Evolutionary conservation across 352 stramenopile genomes (phyloP), one percentile per base, ranked within the genome.

Genomic region (Globisporangium abappressorium): DNA sequence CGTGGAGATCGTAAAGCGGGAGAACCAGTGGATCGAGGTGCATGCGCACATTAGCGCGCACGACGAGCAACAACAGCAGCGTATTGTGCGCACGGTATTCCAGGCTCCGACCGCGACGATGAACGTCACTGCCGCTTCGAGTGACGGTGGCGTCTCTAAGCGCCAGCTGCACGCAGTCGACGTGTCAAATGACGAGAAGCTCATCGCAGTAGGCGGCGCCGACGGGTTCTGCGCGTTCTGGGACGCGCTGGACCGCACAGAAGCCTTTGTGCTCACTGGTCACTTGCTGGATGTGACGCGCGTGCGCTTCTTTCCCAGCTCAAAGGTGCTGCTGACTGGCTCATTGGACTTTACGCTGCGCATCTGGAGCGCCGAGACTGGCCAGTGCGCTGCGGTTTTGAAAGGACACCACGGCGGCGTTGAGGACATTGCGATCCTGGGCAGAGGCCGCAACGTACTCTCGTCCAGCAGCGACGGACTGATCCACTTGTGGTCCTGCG

Each of bases 301-400:
- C 61, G 69, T 72, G 15, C 71, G 62, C 20, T 94, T 94, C 69
- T 93, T 91, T 41, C 85, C 85, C 0, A 94, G 85, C 70, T 76
- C 81, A 18, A 78, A 87, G 53, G 85, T 94, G 24, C 56, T 90
- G 49, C 78, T 94, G 2, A 91, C 85, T 0, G 82, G 77, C 0
- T 89, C 83, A n/a, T 49, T 91, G 36, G 85, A 94, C 71, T 87
- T 91, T 36, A 90, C 79, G 51, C 68, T 94, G 47, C 79, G 82
- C 22, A 89, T 94, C 38, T 94, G 84, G 84, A 89, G 78, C 43
- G 61, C 80, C 0, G 65, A 77, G 22, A 67, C 24, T 4, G 84
- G 80, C 8, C 74, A 64, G 4, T 92, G 84, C 49, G 85, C 78
- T 3, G 83, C 81, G 1, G 77, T 89, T 34, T 61, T 94, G 24